These are phyloP conservation scores for Turritis glabra DNA, from an alignment of 345 rosid genomes.

Conservation along the genomic window DNA sequence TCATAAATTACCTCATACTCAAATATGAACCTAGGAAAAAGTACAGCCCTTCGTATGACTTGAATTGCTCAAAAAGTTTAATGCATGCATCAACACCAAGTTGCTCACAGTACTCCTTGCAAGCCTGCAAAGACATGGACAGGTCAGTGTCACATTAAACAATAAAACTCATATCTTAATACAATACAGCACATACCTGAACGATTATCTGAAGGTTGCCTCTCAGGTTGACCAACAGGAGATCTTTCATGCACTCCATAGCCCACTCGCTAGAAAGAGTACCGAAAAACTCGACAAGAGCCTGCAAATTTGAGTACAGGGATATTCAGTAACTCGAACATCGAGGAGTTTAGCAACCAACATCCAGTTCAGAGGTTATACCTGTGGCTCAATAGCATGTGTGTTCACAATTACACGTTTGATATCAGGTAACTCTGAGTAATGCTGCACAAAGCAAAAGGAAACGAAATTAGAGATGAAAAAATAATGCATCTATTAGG, in stretches of 20 bases:
- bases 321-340: slow-evolving; percentile 20
- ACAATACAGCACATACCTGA: slow-evolving; percentile 59
- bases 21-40: slow-evolving; percentile 95
- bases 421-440: slow-evolving; percentile 94
- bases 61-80: slow-evolving; percentile 96
- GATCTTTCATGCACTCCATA: slow-evolving; percentile 99
- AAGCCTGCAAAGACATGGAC: slow-evolving; percentile 59
- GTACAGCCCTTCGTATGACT: slow-evolving; percentile 96
- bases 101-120: slow-evolving; percentile 99
- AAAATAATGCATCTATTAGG: slow-evolving; percentile 3
- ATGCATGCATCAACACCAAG: slow-evolving; percentile 96
- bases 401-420: slow-evolving; percentile 99
- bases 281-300: slow-evolving; percentile 98
- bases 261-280: slow-evolving; percentile 99
- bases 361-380: slow-evolving; percentile 30
- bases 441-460: slow-evolving; percentile 70
- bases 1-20: slow-evolving; percentile 78
- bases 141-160: slow-evolving; percentile 30
- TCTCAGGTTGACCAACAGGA: slow-evolving; percentile 85
- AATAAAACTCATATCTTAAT: slow-evolving; percentile 7
- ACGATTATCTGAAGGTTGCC: slow-evolving; percentile 99
- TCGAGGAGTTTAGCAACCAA: slow-evolving; percentile 17
- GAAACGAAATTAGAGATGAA: slow-evolving; percentile 26
- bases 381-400: slow-evolving; percentile 99
- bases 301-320: slow-evolving; percentile 47